Conservation (phyloP, 169 alveolate genomes). For the Plasmodium coatneyi region DNA sequence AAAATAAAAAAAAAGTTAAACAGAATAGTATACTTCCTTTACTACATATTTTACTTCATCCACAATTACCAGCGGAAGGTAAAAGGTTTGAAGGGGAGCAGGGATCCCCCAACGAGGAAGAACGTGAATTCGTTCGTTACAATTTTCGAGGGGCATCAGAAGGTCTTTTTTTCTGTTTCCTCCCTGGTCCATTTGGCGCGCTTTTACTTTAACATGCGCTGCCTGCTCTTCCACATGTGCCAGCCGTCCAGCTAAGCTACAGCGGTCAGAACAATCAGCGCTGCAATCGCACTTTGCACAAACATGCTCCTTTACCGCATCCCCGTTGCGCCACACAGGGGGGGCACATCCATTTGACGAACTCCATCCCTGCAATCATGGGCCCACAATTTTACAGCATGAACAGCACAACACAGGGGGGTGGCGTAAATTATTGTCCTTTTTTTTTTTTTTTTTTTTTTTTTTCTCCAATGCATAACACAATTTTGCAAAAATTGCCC, state of each 20-base stretch:
- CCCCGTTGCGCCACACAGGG: not conserved
- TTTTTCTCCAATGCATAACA: not conserved
- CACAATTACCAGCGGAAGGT: constrained; percentile 22
- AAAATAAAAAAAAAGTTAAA: constrained; percentile 20
- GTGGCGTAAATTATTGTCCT: no score
- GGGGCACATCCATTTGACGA: not conserved
- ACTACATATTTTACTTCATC: constrained; percentile 41
- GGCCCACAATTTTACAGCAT: no score
- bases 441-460: not conserved
- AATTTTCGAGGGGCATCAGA: not conserved
- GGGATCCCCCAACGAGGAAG: not conserved
- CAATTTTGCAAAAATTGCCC: not conserved
- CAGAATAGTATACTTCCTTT: constrained; percentile 14
- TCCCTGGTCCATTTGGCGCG: not conserved
- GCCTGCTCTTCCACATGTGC: not conserved
- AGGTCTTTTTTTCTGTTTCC: not conserved
- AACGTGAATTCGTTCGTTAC: not conserved
- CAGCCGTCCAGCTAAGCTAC: not conserved
- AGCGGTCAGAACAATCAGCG: not conserved
- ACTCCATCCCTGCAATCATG: not conserved
- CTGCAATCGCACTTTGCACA: not conserved
- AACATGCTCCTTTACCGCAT: not conserved
- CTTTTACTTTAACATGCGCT: not conserved
- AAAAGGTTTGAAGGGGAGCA: not conserved
- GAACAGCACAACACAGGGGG: no score